Evolutionary conservation across 352 stramenopile species (phyloP), one percentile per base, ranked within the genome.

Genomic region (Sclerospora graminicola): DNA sequence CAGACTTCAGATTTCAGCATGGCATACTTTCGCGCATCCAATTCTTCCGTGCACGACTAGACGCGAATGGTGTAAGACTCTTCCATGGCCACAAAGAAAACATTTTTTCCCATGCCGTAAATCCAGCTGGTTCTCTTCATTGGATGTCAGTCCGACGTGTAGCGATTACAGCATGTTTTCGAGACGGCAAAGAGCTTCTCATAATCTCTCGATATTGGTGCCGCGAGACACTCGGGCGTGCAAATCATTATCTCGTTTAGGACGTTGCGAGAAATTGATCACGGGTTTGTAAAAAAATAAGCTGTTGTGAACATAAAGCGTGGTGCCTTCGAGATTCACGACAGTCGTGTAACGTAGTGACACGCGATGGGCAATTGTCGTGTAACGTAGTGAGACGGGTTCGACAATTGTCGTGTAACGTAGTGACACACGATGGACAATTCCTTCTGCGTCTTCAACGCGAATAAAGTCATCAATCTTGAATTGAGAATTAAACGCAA

Each of bases 281-380:
- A 93, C 89, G 18, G 78, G 81, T 36, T 89, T 89, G 70, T 89
- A 93, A 13, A 93, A 52, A 41, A 93, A 93, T 46, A 88, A 91
- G 45, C 79, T 91, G 57, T 92, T 92, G 20, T 74, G 78, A 15
- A 93, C 66, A 45, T 80, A 90, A n/a, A 89, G 57, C 31, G 79
- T 84, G 21, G 81, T 89, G 27, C 74, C 74, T 19, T 89, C 79
- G n/a, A 79, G 60, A n/a, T 69, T 88, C 54, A 89, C 60, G 16
- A 93, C 46, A 7, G 77, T 88, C 36, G 81, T 93, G 60, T 89
- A 93, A 1, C 81, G 72, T 32, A 93, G 62, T 41, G 77, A 84
- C 5, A 90, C 74, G 15, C n/a, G n/a, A n/a, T n/a, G n/a, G n/a
- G n/a, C n/a, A n/a, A n/a, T n/a, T n/a, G n/a, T n/a, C n/a, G n/a